Conservation (phyloP, 768 basidiomycete species). For the Xanthoconium purpureum region DNA sequence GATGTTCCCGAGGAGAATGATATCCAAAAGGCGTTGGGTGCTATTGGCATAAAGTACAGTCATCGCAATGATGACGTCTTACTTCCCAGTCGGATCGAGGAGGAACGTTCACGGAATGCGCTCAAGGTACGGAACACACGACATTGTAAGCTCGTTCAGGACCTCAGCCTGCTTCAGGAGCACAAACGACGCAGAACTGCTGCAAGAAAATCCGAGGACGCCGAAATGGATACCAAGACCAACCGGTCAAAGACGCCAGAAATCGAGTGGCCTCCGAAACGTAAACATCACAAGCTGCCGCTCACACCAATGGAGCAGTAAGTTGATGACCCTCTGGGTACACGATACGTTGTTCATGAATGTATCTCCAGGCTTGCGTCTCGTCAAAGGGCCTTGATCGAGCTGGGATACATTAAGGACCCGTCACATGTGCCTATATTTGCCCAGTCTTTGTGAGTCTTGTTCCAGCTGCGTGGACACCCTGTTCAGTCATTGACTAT, state of each 20-base stretch:
- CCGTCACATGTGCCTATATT: conserved; percentile 53
- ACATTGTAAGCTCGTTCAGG: background rate
- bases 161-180: conserved; percentile 19
- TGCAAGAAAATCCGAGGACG: conserved; percentile 22
- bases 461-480: background rate
- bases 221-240: conserved; percentile 1
- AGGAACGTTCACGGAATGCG: conserved; percentile 54
- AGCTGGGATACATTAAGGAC: conserved; percentile 54
- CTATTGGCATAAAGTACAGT: conserved; percentile 65
- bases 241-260: conserved; percentile 33
- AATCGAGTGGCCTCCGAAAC: conserved; percentile 61
- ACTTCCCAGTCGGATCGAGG: conserved; percentile 64
- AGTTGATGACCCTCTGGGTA: conserved; percentile 16
- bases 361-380: conserved; percentile 42
- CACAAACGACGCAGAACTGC: conserved; percentile 26
- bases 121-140: conserved; percentile 40
- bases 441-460: conserved; percentile 63
- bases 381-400: conserved; percentile 60
- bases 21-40: conserved; percentile 55
- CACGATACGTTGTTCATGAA: background rate
- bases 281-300: conserved; percentile 52
- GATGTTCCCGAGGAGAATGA: conserved; percentile 42
- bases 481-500: conserved; percentile 3
- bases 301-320: conserved; percentile 52
- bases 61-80: conserved; percentile 75